A percentile compares a stretch with the other conserved stretches of the same genome.
Evolutionary conservation across 1,284 basidiomycete genomes (phyloP).

Genomic region (Pterula multifida): DNA sequence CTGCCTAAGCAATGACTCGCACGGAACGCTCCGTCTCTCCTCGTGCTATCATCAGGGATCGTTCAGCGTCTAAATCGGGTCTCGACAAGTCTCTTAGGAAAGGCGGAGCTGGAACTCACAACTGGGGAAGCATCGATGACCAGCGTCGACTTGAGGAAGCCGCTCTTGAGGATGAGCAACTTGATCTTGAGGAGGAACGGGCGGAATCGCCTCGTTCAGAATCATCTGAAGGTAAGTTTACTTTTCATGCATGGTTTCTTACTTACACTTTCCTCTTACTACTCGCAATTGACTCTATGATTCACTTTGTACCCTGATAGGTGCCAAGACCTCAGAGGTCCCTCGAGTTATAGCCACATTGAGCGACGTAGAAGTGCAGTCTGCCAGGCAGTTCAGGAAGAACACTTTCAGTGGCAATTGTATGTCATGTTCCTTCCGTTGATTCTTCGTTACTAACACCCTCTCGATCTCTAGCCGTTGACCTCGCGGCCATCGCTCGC

Average conservation of each 20-base stretch:
- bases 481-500: constrained; percentile 70
- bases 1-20: constrained; percentile 48
- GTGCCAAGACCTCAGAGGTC: neutral
- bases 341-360: constrained; percentile 23
- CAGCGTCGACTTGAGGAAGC: constrained; percentile 48
- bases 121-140: constrained; percentile 68
- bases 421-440: constrained; percentile 16
- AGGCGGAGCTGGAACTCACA: constrained; percentile 68
- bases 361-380: constrained; percentile 55
- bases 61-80: constrained; percentile 66
- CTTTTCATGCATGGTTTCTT: neutral
- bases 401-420: constrained; percentile 48
- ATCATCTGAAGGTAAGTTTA: constrained; percentile 3
- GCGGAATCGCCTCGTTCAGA: constrained; percentile 16
- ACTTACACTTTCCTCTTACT: constrained; percentile 1
- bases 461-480: constrained; percentile 30
- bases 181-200: constrained; percentile 25
- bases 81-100: constrained; percentile 67
- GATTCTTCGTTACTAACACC: constrained; percentile 7
- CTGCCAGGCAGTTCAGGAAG: constrained; percentile 55
- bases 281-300: constrained; percentile 5
- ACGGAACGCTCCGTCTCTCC: constrained; percentile 65
- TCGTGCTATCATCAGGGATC: constrained; percentile 67
- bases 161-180: constrained; percentile 37
- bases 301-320: neutral